Evolutionary conservation across 345 rosid species (phyloP).

Genomic region (Iberis pinnata): DNA sequence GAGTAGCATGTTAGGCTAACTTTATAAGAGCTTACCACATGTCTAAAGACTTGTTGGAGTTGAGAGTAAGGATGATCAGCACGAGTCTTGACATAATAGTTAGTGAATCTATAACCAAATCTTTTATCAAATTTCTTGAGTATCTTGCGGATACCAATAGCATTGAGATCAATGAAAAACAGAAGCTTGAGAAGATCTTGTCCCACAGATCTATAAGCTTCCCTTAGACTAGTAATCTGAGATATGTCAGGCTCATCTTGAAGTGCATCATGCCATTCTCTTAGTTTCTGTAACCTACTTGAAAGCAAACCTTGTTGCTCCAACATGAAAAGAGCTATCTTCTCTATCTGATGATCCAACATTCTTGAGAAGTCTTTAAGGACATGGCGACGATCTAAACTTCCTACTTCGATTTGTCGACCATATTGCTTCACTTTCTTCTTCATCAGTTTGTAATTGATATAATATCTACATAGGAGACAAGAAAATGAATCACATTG

Average conservation of each 20-base stretch:
- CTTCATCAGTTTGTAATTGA: slow-evolving; percentile 93
- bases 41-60: slow-evolving; percentile 93
- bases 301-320: slow-evolving; percentile 95
- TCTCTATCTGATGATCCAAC: slow-evolving; percentile 94
- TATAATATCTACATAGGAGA: slow-evolving; percentile 59
- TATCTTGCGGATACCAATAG: slow-evolving; percentile 86
- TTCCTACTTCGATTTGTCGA: slow-evolving; percentile 62
- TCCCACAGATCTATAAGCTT: slow-evolving; percentile 68
- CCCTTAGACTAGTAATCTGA: slow-evolving; percentile 44
- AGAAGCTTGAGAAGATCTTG: slow-evolving; percentile 77
- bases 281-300: slow-evolving; percentile 58
- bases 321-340: slow-evolving; percentile 75
- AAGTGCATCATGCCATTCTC: slow-evolving; percentile 56
- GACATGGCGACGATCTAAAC: slow-evolving; percentile 68
- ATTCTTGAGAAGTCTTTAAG: slow-evolving; percentile 96
- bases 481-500: too few relatives aligned
- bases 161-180: slow-evolving; percentile 76
- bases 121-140: slow-evolving; percentile 94
- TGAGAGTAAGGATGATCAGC: slow-evolving; percentile 98
- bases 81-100: slow-evolving; percentile 91
- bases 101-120: slow-evolving; percentile 79
- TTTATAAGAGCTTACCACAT: slow-evolving; percentile 63
- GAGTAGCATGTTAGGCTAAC: neutral
- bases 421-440: slow-evolving; percentile 77
- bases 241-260: slow-evolving; percentile 48